Evolutionary conservation across 805 yeast genomes (phyloP).

Genomic region (Myxozyma sirexii): DNA sequence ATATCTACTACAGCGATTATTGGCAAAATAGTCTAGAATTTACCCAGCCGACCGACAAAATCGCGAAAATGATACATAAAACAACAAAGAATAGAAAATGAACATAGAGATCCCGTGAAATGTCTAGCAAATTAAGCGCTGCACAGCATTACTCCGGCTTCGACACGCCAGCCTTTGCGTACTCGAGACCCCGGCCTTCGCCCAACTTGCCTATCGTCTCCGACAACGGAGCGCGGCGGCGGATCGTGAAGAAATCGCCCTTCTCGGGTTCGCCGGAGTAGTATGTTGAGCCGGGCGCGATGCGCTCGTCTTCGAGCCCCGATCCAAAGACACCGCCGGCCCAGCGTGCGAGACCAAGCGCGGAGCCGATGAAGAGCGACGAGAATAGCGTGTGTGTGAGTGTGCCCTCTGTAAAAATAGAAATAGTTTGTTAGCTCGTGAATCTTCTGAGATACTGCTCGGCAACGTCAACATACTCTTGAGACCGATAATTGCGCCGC

Average conservation of each 20-base stretch:
- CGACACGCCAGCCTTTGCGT: constrained; percentile 17
- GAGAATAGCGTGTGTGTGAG: constrained; percentile 12
- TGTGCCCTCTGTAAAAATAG: constrained; percentile 9
- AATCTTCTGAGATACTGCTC: too few relatives aligned
- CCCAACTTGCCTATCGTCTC: constrained; percentile 80
- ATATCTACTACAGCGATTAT: too few relatives aligned
- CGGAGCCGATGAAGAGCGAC: constrained; percentile 26
- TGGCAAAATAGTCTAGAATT: too few relatives aligned
- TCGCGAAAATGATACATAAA: background rate
- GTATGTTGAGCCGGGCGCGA: constrained; percentile 32
- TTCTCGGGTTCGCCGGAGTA: background rate
- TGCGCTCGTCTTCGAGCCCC: constrained; percentile 42
- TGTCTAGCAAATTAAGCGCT: background rate
- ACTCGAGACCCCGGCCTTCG: constrained; percentile 39
- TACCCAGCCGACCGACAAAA: too few relatives aligned
- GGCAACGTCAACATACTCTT: constrained; percentile 4
- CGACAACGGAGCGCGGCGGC: constrained; percentile 77
- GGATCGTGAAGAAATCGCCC: constrained; percentile 73
- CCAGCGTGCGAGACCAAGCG: constrained; percentile 47
- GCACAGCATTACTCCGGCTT: constrained; percentile 3
- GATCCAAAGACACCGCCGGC: constrained; percentile 49
- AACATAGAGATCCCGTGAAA: too few relatives aligned
- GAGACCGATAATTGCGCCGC: constrained; percentile 23
- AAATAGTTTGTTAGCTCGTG: background rate
- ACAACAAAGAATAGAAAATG: background rate